Base-by-base conservation (phyloP, 2,329 filamentous ascomycete genomes). In the Cordyceps farinosa region DNA sequence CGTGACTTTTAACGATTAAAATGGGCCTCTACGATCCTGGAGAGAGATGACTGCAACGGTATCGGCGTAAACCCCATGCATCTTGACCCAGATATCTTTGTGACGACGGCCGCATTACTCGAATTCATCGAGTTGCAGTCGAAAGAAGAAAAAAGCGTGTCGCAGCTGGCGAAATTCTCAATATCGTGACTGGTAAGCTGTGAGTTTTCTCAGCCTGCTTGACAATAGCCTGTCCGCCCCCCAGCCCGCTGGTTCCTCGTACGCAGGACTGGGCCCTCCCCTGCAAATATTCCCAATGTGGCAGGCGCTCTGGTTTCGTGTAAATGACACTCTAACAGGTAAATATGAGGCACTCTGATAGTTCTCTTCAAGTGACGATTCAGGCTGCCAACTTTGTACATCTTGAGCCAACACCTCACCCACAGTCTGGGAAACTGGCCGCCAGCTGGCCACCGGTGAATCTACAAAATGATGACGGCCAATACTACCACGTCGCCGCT, bases 1-100 rank as follows among this genome's bases (percentile, higher is more conserved):
- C 61, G 61, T 63, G 61, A 58, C 44, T 61, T 47, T 57, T 30
- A 42, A 47, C 47, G 47, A 63, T 52, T 47, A 58, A 63, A 63
- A 13, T 63, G 61, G 61, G 61, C 54, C 61, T 45, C 2, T 36
- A 63, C 54, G 54, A 63, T 63, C 61, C 13, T 44, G 53, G 54
- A 32, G 61, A 58, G 47, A 63, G 61, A 63, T 63, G 53, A 13
- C 54, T 63, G 54, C 47, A 58, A 63, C 54, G 54, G 61, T 53
- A 52, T 58, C 54, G 38, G 32, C 42, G 34, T 29, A 10, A 61
- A 48, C 32, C 51, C 40, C 32, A 61, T 44, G 42, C 42, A 48
- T 47, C 22, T 47, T 3, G 51, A 55, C 59, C 59, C 50, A 45
- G 47, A 58, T 17, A 42, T 53, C 22, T 38, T 22, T 15, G n/a